A percentile compares a stretch with the other conserved stretches of the same genome.
Evolutionary conservation across 2,329 filamentous ascomycete species (phyloP).

Genomic region (Bipolaris gigantea): DNA sequence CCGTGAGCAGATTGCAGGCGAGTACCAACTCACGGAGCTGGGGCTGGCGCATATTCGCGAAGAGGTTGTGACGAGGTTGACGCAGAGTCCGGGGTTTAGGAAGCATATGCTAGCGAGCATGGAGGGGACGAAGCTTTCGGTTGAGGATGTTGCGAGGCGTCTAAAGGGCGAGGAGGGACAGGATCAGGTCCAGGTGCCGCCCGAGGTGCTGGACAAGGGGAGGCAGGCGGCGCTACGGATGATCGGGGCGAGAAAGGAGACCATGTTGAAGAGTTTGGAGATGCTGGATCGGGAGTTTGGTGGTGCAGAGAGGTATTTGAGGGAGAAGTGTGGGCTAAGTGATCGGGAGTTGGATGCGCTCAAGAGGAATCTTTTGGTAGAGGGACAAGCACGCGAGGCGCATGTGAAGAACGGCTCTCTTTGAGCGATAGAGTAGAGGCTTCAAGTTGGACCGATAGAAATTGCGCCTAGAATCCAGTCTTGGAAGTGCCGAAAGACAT

Average conservation of each 20-base stretch:
- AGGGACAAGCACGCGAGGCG: not conserved
- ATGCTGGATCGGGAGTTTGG: slow-evolving; percentile 64
- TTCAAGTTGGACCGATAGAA: no score
- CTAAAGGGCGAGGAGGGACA: slow-evolving; percentile 11
- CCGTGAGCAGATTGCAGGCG: slow-evolving; percentile 60
- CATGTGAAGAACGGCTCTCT: no score
- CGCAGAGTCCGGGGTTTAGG: slow-evolving; percentile 37
- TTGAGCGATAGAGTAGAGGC: no score
- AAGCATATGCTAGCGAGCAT: slow-evolving; percentile 26
- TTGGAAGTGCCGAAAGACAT: no score
- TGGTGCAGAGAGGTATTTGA: slow-evolving; percentile 65
- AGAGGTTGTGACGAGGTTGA: slow-evolving; percentile 56
- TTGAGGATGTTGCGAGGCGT: slow-evolving; percentile 50
- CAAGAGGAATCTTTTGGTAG: slow-evolving; percentile 28
- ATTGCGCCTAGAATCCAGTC: no score
- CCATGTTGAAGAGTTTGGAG: slow-evolving; percentile 55
- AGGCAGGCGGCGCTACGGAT: slow-evolving; percentile 39
- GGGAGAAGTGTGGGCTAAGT: slow-evolving; percentile 60
- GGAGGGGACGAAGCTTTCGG: slow-evolving; percentile 33
- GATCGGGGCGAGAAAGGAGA: slow-evolving; percentile 50
- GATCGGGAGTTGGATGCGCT: slow-evolving; percentile 59
- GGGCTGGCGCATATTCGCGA: slow-evolving; percentile 55
- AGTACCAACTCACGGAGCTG: slow-evolving; percentile 68
- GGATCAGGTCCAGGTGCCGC: slow-evolving; percentile 43
- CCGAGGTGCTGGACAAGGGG: slow-evolving; percentile 25